These are phyloP conservation scores for Pseudogymnoascus sp. DNA, from an alignment of 2,329 filamentous ascomycete species.

Conservation along the genomic window DNA sequence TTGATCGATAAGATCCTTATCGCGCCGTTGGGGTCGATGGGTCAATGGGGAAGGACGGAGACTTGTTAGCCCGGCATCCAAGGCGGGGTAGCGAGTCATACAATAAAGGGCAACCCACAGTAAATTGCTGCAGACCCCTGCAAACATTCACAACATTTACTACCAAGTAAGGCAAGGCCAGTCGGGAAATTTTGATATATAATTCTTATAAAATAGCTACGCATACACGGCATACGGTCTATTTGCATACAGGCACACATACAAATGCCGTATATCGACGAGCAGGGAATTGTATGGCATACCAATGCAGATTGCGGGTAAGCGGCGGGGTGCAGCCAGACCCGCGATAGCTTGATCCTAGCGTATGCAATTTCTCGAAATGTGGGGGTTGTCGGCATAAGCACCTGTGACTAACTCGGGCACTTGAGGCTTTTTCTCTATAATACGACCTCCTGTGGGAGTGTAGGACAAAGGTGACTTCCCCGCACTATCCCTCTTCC, in stretches of 20 bases:
- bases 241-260: neutral
- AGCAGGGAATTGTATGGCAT: neutral
- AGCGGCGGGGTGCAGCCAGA: slow-evolving; percentile 4
- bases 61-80: neutral
- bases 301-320: neutral
- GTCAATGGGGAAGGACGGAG: slow-evolving; percentile 2
- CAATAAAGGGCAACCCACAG: neutral
- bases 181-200: neutral
- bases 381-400: neutral
- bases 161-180: neutral
- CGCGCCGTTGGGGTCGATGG: neutral
- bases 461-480: neutral
- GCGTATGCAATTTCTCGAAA: slow-evolving; percentile 3
- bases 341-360: slow-evolving; percentile 4
- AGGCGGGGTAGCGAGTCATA: slow-evolving; percentile 6
- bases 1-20: neutral
- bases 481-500: neutral
- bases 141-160: neutral
- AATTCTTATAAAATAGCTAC: neutral
- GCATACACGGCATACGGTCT: neutral
- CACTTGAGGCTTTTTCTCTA: neutral
- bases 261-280: neutral
- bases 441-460: neutral
- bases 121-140: neutral
- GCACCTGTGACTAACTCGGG: neutral